phyloP scores from a whole-genome alignment of 1,139 yeast genomes.

The Saccharomyces hybrid region DNA sequence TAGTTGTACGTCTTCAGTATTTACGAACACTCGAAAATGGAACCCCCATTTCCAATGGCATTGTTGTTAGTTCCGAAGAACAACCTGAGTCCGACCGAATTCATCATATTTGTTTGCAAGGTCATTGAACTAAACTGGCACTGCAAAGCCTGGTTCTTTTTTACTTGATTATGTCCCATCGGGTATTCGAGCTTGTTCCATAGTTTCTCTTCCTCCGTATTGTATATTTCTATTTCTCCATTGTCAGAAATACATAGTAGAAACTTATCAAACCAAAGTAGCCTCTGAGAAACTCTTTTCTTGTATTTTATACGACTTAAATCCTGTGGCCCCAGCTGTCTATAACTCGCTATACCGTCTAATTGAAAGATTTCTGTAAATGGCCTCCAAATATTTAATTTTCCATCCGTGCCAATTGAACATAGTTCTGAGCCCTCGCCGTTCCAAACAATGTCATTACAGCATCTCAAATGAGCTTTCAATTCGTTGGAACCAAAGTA shows the following conservation, averaged over 20 bases:
- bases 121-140: conserved; percentile 2
- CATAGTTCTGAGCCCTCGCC: conserved; percentile 16
- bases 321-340: neutral
- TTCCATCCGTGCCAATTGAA: conserved; percentile 25
- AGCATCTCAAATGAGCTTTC: conserved; percentile 18
- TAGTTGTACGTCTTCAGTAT: neutral
- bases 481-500: neutral
- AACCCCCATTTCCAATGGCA: neutral
- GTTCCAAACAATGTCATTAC: conserved; percentile 25
- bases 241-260: conserved; percentile 57
- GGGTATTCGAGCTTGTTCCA: conserved; percentile 19
- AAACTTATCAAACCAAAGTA: conserved; percentile 51
- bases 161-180: conserved; percentile 1
- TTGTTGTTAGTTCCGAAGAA: conserved; percentile 15
- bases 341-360: neutral
- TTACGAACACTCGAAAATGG: neutral
- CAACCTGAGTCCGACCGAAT: conserved; percentile 16
- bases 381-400: conserved; percentile 23
- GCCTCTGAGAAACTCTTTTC: conserved; percentile 37
- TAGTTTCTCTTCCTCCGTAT: conserved; percentile 54
- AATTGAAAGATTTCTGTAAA: conserved; percentile 9
- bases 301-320: conserved; percentile 8
- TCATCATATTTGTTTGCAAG: conserved; percentile 7
- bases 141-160: neutral
- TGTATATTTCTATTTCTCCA: conserved; percentile 64